A percentile compares a stretch with the other conserved stretches of the same genome.
Conservation (phyloP, 768 basidiomycete genomes). For the Paxillus involutus region DNA sequence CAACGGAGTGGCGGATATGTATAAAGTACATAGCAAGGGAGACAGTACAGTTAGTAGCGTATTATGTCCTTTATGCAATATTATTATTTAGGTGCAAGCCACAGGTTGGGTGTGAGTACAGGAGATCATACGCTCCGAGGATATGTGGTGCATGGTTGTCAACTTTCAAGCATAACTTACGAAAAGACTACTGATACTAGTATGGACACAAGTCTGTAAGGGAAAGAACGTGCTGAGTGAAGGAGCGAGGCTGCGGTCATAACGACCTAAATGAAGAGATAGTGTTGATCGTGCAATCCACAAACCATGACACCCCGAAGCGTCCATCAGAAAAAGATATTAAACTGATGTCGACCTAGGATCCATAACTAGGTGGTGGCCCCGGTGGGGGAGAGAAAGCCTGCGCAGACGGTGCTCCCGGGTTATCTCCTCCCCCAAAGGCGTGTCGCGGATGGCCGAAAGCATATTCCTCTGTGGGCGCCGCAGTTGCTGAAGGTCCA, state of each 20-base stretch:
- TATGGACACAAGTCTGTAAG: not conserved
- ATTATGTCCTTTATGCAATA: not conserved
- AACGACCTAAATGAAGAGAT: not conserved
- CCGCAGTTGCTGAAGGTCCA: conserved; percentile 5
- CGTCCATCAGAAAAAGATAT: not conserved
- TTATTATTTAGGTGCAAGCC: not conserved
- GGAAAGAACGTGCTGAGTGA: conserved; percentile 5
- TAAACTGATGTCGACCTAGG: not conserved
- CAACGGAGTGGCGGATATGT: too few relatives aligned
- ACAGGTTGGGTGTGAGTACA: conserved; percentile 18
- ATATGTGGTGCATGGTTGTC: not conserved
- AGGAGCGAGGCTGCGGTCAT: not conserved
- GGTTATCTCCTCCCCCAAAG: conserved; percentile 11
- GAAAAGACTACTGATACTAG: conserved; percentile 1
- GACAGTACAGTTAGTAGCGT: not conserved
- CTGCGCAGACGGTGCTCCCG: conserved; percentile 1
- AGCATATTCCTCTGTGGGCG: conserved; percentile 19
- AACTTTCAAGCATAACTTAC: conserved; percentile 24
- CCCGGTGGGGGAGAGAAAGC: conserved; percentile 10
- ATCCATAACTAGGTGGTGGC: conserved; percentile 19
- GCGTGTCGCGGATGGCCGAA: conserved; percentile 25
- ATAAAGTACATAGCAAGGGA: too few relatives aligned
- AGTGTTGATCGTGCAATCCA: not conserved
- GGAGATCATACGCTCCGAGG: not conserved
- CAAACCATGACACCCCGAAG: not conserved